These are phyloP conservation scores for Cladobotryum protrusum DNA, from an alignment of 2,329 filamentous ascomycete species.

Conservation along the genomic window DNA sequence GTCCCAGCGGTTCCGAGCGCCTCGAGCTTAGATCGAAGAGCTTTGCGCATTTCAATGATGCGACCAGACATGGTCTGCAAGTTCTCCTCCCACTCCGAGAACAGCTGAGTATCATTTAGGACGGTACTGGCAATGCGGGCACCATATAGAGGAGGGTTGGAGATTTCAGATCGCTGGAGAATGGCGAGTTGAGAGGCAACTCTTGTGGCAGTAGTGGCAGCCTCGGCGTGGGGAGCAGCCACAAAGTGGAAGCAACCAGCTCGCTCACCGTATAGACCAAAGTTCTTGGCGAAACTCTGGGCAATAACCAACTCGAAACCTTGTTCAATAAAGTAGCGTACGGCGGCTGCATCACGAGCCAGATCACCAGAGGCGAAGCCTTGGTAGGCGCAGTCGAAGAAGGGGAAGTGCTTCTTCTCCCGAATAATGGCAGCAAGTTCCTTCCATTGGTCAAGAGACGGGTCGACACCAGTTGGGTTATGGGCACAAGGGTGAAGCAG, in stretches of 20 bases:
- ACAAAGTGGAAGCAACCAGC: conserved; percentile 96
- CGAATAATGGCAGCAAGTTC: conserved; percentile 74
- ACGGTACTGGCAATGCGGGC: conserved; percentile 80
- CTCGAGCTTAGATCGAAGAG: conserved; percentile 73
- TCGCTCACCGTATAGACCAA: conserved; percentile 93
- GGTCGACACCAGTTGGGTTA: conserved; percentile 96
- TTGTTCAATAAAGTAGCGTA: conserved; percentile 88
- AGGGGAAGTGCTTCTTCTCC: conserved; percentile 82
- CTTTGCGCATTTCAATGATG: conserved; percentile 85
- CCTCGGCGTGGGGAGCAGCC: conserved; percentile 63
- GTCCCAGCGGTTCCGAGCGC: conserved; percentile 77
- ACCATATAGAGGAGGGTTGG: conserved; percentile 91
- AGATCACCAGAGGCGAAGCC: conserved; percentile 93
- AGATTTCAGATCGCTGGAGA: conserved; percentile 94
- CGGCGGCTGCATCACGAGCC: conserved; percentile 77
- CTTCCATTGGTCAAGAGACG: conserved; percentile 89
- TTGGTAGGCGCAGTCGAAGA: conserved; percentile 98
- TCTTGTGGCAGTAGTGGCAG: conserved; percentile 52
- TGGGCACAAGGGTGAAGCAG: conserved; percentile 93
- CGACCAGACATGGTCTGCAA: conserved; percentile 89
- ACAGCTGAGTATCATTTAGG: conserved; percentile 75
- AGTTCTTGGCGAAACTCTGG: conserved; percentile 97
- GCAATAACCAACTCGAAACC: conserved; percentile 84
- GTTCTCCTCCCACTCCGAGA: conserved; percentile 88
- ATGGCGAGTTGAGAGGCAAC: conserved; percentile 87